Percentiles rank a stretch among this genome's conserved stretches.
Conservation (phyloP, 352 stramenopile genomes). For the Phytophthora aleatoria region DNA sequence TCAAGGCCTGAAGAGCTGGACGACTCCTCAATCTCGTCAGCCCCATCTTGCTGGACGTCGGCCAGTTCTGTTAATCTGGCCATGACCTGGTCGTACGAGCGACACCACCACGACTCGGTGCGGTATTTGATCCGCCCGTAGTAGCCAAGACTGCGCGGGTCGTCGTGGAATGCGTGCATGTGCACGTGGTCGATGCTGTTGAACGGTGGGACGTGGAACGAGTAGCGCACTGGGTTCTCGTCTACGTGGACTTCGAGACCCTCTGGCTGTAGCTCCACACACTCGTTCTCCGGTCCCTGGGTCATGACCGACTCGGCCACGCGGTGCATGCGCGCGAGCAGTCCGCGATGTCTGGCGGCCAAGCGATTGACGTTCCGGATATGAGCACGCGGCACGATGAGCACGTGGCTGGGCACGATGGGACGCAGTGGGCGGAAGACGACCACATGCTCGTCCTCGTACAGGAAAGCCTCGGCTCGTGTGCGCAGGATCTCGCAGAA, state of each 20-base stretch:
- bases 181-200: conserved; percentile 91
- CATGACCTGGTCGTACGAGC: conserved; percentile 76
- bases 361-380: conserved; percentile 83
- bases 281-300: conserved; percentile 6
- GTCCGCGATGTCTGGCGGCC: conserved; percentile 44
- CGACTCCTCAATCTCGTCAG: conserved; percentile 15
- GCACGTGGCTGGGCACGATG: conserved; percentile 71
- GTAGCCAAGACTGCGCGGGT: conserved; percentile 43
- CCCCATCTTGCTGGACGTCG: conserved; percentile 12
- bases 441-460: conserved; percentile 76
- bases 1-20: conserved; percentile 21
- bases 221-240: conserved; percentile 51
- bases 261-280: conserved; percentile 17
- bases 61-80: conserved; percentile 34
- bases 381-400: conserved; percentile 81
- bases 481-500: conserved; percentile 82
- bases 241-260: conserved; percentile 1
- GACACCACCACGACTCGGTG: conserved; percentile 85
- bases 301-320: conserved; percentile 60
- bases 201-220: conserved; percentile 71
- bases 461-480: conserved; percentile 68
- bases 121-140: conserved; percentile 81
- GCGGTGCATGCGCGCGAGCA: conserved; percentile 67
- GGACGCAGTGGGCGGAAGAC: conserved; percentile 81
- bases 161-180: conserved; percentile 80